These are phyloP conservation scores for Neurospora sp. DNA, from an alignment of 2,329 filamentous ascomycete genomes.

Conservation along the genomic window DNA sequence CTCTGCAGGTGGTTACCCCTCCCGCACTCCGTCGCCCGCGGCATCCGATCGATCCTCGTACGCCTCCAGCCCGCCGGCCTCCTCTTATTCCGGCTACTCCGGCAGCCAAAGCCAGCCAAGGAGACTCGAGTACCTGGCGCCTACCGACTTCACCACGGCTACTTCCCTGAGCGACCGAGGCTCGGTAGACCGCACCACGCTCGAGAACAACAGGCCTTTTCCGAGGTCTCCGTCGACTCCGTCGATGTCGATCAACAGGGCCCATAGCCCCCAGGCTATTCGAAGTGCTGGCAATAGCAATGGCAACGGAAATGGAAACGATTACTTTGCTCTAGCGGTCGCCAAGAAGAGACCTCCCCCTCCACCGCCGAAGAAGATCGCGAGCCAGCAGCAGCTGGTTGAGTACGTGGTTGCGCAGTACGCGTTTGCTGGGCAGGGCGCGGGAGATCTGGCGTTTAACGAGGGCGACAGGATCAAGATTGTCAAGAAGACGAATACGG, in stretches of 20 bases:
- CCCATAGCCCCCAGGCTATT: conserved; percentile 2
- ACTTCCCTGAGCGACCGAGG: conserved; percentile 28
- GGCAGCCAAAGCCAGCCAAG: conserved; percentile 21
- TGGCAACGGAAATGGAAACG: conserved; percentile 1
- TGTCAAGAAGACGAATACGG: conserved; percentile 66
- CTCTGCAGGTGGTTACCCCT: neutral
- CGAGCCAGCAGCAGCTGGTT: conserved; percentile 33
- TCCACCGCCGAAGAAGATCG: conserved; percentile 51
- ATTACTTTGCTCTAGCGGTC: neutral
- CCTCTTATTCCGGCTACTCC: conserved; percentile 18
- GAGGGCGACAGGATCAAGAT: conserved; percentile 72
- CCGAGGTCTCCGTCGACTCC: conserved; percentile 19
- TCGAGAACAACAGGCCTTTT: conserved; percentile 17
- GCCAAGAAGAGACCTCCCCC: conserved; percentile 67
- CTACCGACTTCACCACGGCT: conserved; percentile 36
- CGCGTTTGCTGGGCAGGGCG: conserved; percentile 59
- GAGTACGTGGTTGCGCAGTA: conserved; percentile 64
- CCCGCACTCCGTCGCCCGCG: conserved; percentile 15
- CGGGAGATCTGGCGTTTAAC: conserved; percentile 61
- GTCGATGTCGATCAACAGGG: conserved; percentile 13
- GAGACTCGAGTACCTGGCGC: conserved; percentile 25
- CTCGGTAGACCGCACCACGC: conserved; percentile 17
- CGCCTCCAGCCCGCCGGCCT: conserved; percentile 6
- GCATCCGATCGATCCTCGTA: conserved; percentile 12
- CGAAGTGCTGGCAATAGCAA: conserved; percentile 11